Conservation (phyloP, 2,329 filamentous ascomycete genomes). For the Fusarium buxicola region DNA sequence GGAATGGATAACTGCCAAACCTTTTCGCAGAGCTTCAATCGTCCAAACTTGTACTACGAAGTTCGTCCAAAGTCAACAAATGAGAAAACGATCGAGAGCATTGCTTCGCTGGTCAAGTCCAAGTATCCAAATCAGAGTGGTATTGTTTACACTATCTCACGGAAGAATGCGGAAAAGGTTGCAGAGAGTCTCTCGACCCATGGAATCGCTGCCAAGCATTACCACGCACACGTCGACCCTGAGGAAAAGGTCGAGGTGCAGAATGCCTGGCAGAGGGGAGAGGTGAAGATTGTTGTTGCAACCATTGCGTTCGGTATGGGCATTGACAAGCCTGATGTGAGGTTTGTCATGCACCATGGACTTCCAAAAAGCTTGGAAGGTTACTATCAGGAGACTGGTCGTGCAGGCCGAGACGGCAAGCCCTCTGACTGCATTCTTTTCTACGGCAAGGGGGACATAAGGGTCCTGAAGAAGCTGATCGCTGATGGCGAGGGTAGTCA, state of each 20-base stretch:
- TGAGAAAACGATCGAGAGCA: constrained; percentile 56
- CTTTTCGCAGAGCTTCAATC: constrained; percentile 94
- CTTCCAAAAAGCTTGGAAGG: constrained; percentile 96
- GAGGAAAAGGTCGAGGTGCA: constrained; percentile 78
- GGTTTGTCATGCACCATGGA: constrained; percentile 94
- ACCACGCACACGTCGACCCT: constrained; percentile 82
- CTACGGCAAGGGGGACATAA: constrained; percentile 84
- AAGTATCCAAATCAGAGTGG: constrained; percentile 80
- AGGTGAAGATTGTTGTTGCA: constrained; percentile 89
- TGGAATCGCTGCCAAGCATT: constrained; percentile 81
- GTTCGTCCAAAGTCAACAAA: constrained; percentile 78
- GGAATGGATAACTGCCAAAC: constrained; percentile 80
- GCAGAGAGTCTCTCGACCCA: constrained; percentile 74
- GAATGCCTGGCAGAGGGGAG: constrained; percentile 82
- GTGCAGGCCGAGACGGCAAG: constrained; percentile 91
- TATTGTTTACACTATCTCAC: constrained; percentile 92
- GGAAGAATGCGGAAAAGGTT: constrained; percentile 83
- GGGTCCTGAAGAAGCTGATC: constrained; percentile 82
- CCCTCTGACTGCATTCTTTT: constrained; percentile 90
- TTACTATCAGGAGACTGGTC: constrained; percentile 98
- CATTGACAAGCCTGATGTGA: constrained; percentile 97
- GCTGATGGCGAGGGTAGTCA: constrained; percentile 78
- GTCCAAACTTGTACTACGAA: constrained; percentile 93
- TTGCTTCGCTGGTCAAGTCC: constrained; percentile 74
- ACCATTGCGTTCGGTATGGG: constrained; percentile 99